Conservation (phyloP, 2,329 filamentous ascomycete species). For the Penicillium sp. region DNA sequence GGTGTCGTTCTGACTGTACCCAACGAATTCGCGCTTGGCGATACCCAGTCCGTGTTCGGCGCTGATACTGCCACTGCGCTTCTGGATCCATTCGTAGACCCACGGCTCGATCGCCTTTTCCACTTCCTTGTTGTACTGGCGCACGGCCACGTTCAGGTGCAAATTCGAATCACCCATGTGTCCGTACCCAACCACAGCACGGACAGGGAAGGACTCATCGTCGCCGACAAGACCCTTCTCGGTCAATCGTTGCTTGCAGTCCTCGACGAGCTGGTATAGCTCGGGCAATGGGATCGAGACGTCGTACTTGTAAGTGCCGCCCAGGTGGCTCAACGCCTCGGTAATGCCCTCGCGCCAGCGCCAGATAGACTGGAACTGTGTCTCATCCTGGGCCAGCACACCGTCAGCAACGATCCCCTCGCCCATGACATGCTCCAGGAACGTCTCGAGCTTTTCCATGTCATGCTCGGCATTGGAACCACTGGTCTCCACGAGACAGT, state of each 20-base stretch:
- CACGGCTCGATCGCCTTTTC: constrained; percentile 87
- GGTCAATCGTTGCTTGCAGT: constrained; percentile 66
- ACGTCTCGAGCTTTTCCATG: constrained; percentile 79
- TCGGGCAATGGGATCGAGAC: constrained; percentile 85
- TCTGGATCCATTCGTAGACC: constrained; percentile 93
- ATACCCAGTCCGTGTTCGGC: constrained; percentile 92
- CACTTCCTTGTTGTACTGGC: constrained; percentile 78
- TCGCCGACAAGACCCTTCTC: constrained; percentile 72
- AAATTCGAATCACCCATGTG: constrained; percentile 98
- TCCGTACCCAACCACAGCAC: constrained; percentile 90
- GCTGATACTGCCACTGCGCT: constrained; percentile 85
- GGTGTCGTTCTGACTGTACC: constrained; percentile 81
- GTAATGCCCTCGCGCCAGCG: constrained; percentile 88
- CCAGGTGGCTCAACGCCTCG: constrained; percentile 81
- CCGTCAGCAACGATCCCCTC: constrained; percentile 83
- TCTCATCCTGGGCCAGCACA: constrained; percentile 87
- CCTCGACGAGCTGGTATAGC: constrained; percentile 84
- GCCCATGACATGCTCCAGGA: constrained; percentile 87
- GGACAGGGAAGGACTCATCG: constrained; percentile 67
- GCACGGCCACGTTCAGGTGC: constrained; percentile 81
- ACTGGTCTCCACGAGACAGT: constrained; percentile 93
- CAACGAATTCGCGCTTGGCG: constrained; percentile 92
- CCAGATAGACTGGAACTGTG: constrained; percentile 81
- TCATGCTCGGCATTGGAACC: constrained; percentile 94
- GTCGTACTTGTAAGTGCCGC: constrained; percentile 98